Percentiles rank a stretch among this genome's conserved stretches.
Evolutionary conservation across 2,329 filamentous ascomycete genomes (phyloP).

Genomic region (Coniochaeta ligniaria): DNA sequence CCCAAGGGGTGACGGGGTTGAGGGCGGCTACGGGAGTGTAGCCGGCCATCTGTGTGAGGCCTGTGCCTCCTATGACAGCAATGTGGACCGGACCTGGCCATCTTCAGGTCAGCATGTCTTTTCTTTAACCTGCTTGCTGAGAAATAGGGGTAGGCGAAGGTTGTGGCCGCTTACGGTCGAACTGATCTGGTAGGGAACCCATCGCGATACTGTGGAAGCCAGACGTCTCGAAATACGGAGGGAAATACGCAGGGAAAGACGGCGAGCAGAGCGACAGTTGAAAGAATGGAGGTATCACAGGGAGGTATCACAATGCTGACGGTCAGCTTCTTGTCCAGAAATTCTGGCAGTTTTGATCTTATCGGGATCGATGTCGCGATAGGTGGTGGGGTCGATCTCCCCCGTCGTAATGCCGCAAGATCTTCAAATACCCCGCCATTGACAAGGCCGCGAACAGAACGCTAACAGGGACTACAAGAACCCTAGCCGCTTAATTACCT

Average conservation of each 20-base stretch:
- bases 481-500: neutral
- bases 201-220: neutral
- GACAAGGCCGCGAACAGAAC: neutral
- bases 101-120: conserved; percentile 3
- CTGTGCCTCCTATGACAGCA: conserved; percentile 89
- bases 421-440: neutral
- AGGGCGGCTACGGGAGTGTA: conserved; percentile 80
- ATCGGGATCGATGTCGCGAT: neutral
- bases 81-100: conserved; percentile 63
- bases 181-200: conserved; percentile 48
- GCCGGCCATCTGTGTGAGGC: conserved; percentile 77
- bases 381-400: neutral
- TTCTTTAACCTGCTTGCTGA: neutral
- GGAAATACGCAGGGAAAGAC: neutral
- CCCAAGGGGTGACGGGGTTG: conserved; percentile 80
- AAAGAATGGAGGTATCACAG: neutral
- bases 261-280: neutral
- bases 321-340: neutral
- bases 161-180: conserved; percentile 42
- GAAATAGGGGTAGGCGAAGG: neutral
- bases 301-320: neutral
- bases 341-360: neutral
- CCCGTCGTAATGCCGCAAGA: neutral
- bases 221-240: neutral
- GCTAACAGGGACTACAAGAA: neutral